Evolutionary conservation across 2,329 filamentous ascomycete species (phyloP), one percentile per base, ranked within the genome.

Genomic region (Tolypocladium album): DNA sequence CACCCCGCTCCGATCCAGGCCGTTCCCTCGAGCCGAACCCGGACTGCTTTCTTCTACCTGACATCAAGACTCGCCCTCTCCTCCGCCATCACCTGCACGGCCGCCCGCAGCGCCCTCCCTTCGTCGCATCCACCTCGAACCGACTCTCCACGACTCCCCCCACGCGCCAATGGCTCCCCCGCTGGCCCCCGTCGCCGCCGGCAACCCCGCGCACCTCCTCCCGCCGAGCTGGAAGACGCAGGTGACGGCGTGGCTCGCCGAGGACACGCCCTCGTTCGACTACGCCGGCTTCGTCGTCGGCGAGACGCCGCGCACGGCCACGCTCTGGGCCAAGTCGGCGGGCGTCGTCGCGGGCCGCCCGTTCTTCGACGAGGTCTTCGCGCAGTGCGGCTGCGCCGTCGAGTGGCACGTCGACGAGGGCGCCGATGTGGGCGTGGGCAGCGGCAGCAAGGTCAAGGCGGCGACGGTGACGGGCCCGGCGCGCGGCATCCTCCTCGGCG

Each of bases 231-330:
- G 91, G 85, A 96, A 93, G 73, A 82, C 86, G 57, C 83, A 87
- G 65, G 85, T 97, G 64, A 83, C 87, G 31, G 77, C 83, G 68
- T 99, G 94, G 94, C 88, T 97, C 17, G 89, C 92, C 69, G 94
- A 99, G 76, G 94, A 99, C 77, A 95, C 92, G 3, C 94, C 94
- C 5, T 94, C 90, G 58, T 93, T 96, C 76, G 94, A 99, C 80
- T 97, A 96, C 73, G 94, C 90, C 69, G 94, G 94, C 62, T 99
- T 96, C 74, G 94, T 99, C 8, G 94, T 99, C 31, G 94, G 94
- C 64, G 84, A 89, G 45, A 77, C 76, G 36, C 74, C 77, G 11
- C 83, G 84, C 61, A 83, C 80, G 17, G 87, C 87, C 24, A 88
- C 84, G 5, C 81, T 90, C 45, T 88, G 83, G 75, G 85, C 81